Conservation (phyloP, 2,329 filamentous ascomycete genomes). For the Paraconiothyrium sp. region DNA sequence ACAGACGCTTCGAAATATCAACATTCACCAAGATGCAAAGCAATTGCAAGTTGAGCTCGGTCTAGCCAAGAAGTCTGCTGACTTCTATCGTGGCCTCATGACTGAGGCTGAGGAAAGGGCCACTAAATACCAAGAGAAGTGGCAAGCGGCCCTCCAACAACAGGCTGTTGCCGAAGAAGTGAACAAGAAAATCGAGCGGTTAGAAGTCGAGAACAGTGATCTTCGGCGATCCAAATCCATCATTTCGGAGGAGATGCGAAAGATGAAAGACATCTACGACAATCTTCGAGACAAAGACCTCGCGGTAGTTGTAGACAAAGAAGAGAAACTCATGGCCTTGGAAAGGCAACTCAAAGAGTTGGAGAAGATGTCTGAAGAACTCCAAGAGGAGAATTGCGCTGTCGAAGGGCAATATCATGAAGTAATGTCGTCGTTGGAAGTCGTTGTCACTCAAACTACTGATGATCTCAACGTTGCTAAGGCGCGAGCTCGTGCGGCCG, state of each 20-base stretch:
- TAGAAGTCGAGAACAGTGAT: slow-evolving; percentile 9
- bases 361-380: neutral
- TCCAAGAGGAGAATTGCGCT: slow-evolving; percentile 15
- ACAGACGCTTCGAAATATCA: slow-evolving; percentile 1
- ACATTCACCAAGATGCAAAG: slow-evolving; percentile 3
- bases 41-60: slow-evolving; percentile 7
- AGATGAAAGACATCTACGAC: slow-evolving; percentile 1
- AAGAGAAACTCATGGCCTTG: slow-evolving; percentile 13
- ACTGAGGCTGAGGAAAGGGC: slow-evolving; percentile 12
- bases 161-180: slow-evolving; percentile 6
- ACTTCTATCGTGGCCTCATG: slow-evolving; percentile 8
- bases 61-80: neutral
- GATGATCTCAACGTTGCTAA: slow-evolving; percentile 11
- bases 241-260: neutral
- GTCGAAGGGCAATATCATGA: slow-evolving; percentile 16
- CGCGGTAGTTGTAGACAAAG: slow-evolving; percentile 13
- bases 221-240: slow-evolving; percentile 2
- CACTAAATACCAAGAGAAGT: slow-evolving; percentile 6
- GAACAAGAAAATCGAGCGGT: slow-evolving; percentile 5
- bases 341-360: slow-evolving; percentile 6
- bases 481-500: slow-evolving; percentile 1
- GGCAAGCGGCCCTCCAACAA: slow-evolving; percentile 10
- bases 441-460: slow-evolving; percentile 2
- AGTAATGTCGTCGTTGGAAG: slow-evolving; percentile 17
- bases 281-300: slow-evolving; percentile 6